phyloP scores from a whole-genome alignment of 139 green algal species.

The Pleodorina starrii region DNA sequence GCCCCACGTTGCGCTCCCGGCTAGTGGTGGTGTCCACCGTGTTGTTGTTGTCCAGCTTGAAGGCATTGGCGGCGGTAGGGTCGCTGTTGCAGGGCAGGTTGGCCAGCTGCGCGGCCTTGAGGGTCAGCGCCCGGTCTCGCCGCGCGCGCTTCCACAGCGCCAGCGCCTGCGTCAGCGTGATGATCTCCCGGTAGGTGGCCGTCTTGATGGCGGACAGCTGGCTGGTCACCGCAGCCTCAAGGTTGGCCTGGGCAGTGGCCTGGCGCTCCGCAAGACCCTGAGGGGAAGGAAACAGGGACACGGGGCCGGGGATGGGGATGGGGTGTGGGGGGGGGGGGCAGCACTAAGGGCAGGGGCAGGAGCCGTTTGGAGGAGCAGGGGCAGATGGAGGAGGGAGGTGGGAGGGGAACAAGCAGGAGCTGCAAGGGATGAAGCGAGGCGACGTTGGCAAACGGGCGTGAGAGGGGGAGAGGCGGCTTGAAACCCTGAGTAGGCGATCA shows the following conservation, averaged over 20 bases:
- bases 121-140: slow-evolving; percentile 56
- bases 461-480: too few species aligned
- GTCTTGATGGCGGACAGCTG: slow-evolving; percentile 77
- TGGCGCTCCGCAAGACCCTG: slow-evolving; percentile 60
- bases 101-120: slow-evolving; percentile 69
- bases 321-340: too few species aligned
- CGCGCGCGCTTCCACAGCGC: slow-evolving; percentile 78
- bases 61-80: slow-evolving; percentile 53
- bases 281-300: neutral
- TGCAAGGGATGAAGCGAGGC: too few species aligned
- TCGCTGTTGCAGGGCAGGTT: slow-evolving; percentile 68
- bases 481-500: too few species aligned
- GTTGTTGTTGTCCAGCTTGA: slow-evolving; percentile 77
- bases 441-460: too few species aligned
- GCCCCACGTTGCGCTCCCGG: slow-evolving; percentile 73
- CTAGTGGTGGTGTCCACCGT: slow-evolving; percentile 52
- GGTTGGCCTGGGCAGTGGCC: slow-evolving; percentile 61
- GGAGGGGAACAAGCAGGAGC: too few species aligned
- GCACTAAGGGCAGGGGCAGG: too few species aligned
- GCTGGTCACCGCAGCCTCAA: slow-evolving; percentile 67
- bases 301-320: too few species aligned
- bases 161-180: slow-evolving; percentile 74
- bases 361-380: too few species aligned
- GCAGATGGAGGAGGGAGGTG: too few species aligned
- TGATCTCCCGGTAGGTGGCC: slow-evolving; percentile 70